Evolutionary conservation across 2,329 filamentous ascomycete species (phyloP), one percentile per base, ranked within the genome.

Genomic region (Geosmithia morbida): DNA sequence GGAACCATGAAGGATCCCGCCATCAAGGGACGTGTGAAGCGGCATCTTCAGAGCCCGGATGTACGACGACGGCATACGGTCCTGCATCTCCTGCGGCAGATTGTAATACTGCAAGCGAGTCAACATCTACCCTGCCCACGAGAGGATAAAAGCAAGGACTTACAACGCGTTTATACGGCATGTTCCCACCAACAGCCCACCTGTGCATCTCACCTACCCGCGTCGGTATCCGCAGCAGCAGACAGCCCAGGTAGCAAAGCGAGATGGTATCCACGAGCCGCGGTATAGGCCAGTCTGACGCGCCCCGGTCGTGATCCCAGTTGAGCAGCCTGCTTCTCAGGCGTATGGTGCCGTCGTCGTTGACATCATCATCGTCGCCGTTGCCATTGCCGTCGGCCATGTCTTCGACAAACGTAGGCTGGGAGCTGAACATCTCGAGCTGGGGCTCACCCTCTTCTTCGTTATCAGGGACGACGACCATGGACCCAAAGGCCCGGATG

Each of bases 151-250:
- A 37, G 26, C 7, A 26, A n/a, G 19, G 20, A 62, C 73, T 60
- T 61, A 81, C 79, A 18, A 83, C 83, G 54, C 77, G 71, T 43
- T 83, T 74, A 60, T 83, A 97, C 0, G 83, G 74, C 22, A 97
- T 71, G 48, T 83, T 75, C 44, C 81, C 81, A 49, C 68, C 68
- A 44, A 73, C 75, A 16, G 77, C 77, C 80, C 85, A 94, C 43
- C 69, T 67, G 47, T 72, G 72, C 13, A 97, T 63, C 52, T 94
- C 85, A 11, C 79, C 82, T 7, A 90, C 67, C 19, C 81, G 79
- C n/a, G 86, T 71, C 0, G 89, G 87, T 48, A 92, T 69, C 48
- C 83, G 79, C 54, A 95, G 69, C 22, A 95, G 68, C 43, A 92
- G 57, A 39, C 79, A 79, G 1, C 79, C 89, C 33, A 96, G 63